Evolutionary conservation across 2,329 filamentous ascomycete genomes (phyloP), one percentile per base, ranked within the genome.

Genomic region (Lecanicillium sp.): DNA sequence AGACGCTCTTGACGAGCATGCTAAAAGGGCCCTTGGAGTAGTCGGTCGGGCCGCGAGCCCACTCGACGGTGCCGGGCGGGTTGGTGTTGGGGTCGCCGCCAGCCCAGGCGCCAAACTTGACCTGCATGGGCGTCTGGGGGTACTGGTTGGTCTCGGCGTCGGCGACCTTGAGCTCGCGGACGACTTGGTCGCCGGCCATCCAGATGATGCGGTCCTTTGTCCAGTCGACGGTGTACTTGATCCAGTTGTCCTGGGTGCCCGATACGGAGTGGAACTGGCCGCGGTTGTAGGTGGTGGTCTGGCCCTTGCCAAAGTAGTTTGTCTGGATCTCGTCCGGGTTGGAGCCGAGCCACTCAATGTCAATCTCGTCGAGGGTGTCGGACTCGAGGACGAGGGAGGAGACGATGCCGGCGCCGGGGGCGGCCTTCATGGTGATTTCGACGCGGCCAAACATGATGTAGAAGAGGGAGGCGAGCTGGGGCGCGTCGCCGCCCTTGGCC

Each of bases 361-460:
- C 92, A 55, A 98, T 94, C 67, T 98, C 92, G 62, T 98, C 92
- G 32, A 96, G 74, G 53, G 78, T 77, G 59, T 97, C 90, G 12
- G 89, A 96, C 64, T 94, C 82, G 47, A 98, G 69, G 8, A 98
- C 87, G 11, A 92, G 74, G 33, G 87, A 92, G 60, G 87, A 95
- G 48, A 98, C 89, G 52, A 98, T 96, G 43, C 92, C 92, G 9
- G 77, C 80, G 7, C 92, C 92, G 1, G 88, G 82, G 9, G 92
- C 88, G 18, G 87, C 80, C 64, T 90, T 89, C 68, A 96, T 74
- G 22, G 78, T 81, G 49, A 89, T 77, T 48, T 94, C 84, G 55
- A 96, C 85, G 46, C 82, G 84, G 49, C 92, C 92, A 59, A 96
- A 98, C 92, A 98, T 97, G 67, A 98, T 95, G 71, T 96, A 97